Base-by-base conservation (phyloP, 2,329 filamentous ascomycete species). In the Stylonectria norvegica region DNA sequence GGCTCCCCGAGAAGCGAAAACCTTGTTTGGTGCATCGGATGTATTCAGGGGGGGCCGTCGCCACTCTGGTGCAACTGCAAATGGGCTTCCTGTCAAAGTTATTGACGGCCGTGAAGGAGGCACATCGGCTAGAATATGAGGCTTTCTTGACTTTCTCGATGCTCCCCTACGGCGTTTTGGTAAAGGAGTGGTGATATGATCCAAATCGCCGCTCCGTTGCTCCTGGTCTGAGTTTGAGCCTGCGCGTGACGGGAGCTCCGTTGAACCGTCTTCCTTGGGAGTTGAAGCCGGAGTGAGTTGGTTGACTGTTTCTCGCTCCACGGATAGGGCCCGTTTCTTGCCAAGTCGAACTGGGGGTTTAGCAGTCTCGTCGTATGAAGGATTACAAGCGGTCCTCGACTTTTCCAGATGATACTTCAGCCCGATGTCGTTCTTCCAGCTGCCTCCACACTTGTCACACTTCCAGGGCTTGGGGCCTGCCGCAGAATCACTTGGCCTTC, bases 341-440 rank as follows among this genome's bases (percentile, higher is more conserved):
- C 43, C 46, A 18, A 47, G 52, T 11, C 46, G 53, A 18, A 38
- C 36, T 16, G 45, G 41, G 5, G 42, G 38, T 14, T 43, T 37
- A 7, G 46, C 20, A 15, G 34, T 40, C 23, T 45, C 40, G 12
- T 61, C 63, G 15, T 53, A 63, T 15, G 54, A 58, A 2, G 76
- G 70, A 48, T 81, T 81, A 52, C 78, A 81, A 11, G 66, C 16
- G 4, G 72, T 73, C 43, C 65, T 65, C 1, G 77, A 75, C 50
- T 79, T 80, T 22, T 71, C 72, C 11, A 73, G 59, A 46, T 81
- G 78, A 52, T 81, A 81, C 36, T 78, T 76, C 12, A 81, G 62
- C 0, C 78, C 78, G 32, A 76, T 64, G 22, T 74, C 66, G 36
- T 81, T 81, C 56, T 79, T 79, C 76, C 76, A 81, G 9, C 59